These are phyloP conservation scores for Chrysanthemum lavandulifolium DNA, from an alignment of 129 eudicot species.

Conservation along the genomic window DNA sequence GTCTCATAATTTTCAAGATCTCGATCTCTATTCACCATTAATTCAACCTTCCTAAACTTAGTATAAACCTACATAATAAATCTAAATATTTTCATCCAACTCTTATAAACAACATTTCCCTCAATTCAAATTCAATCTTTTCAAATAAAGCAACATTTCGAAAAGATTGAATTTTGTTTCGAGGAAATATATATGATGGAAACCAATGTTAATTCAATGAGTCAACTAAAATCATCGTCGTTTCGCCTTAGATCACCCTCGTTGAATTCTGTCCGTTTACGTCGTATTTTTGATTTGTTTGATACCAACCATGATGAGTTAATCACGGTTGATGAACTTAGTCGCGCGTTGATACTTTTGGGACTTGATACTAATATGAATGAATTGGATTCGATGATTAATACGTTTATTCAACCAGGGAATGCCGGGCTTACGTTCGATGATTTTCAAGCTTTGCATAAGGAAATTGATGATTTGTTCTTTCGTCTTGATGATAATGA, in stretches of 20 bases:
- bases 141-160: not conserved
- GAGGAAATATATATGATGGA: slow-evolving; percentile 17
- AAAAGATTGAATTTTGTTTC: slow-evolving; percentile 1
- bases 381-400: slow-evolving; percentile 49
- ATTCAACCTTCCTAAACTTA: slow-evolving; percentile 2
- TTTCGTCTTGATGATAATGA: slow-evolving; percentile 35
- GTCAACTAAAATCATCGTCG: slow-evolving; percentile 27
- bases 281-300: slow-evolving; percentile 72
- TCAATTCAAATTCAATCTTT: slow-evolving; percentile 12
- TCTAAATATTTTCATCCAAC: not conserved
- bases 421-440: slow-evolving; percentile 57
- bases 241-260: slow-evolving; percentile 70
- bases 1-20: slow-evolving; percentile 27
- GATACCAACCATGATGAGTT: slow-evolving; percentile 66
- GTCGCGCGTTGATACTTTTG: slow-evolving; percentile 58
- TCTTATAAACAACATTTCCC: slow-evolving; percentile 7
- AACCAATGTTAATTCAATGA: not conserved
- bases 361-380: slow-evolving; percentile 57
- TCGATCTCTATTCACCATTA: slow-evolving; percentile 28
- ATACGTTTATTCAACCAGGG: slow-evolving; percentile 51
- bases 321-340: slow-evolving; percentile 70
- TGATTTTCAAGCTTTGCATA: slow-evolving; percentile 65
- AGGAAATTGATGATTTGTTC: slow-evolving; percentile 51
- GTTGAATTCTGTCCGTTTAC: slow-evolving; percentile 77
- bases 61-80: not conserved